Evolutionary conservation across 2,329 filamentous ascomycete species (phyloP), one percentile per base, ranked within the genome.

Genomic region (Chaetoscypha palmicola): DNA sequence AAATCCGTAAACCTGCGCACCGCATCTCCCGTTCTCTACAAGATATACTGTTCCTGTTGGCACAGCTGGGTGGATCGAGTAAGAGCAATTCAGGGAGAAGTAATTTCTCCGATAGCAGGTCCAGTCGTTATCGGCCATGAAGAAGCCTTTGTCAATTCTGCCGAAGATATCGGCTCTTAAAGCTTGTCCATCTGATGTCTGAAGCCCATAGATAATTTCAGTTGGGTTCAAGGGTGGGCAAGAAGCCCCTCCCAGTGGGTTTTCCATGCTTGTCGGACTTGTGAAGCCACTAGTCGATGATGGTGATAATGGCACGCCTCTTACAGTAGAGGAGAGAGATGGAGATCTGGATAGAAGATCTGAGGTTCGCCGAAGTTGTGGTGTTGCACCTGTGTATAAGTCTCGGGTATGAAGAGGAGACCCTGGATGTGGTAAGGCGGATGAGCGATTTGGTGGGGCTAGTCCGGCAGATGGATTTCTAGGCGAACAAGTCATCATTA

Each of bases 61-160:
- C 53, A 66, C 41, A 62, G 60, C 38, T 64, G 67, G 70, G 64
- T 74, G 19, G 14, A 86, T 68, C 7, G 71, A 72, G 59, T 78
- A 86, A 2, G 74, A 78, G 55, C 79, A 82, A 24, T 73, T 75
- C 3, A 86, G 73, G 0, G 79, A 74, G 56, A 86, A 85, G 62
- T 86, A 86, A 57, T 86, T 86, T 41, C 82, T 70, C 32, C 82
- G 72, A 58, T 86, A 86, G 64, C 82, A 86, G 2, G 82, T 86
- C 82, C 82, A 86, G 52, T 82, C 80, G 5, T 71, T 67, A 48
- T 85, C 81, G 2, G 67, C 68, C 40, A 72, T 67, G 58, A 86
- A 85, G 62, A 86, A 85, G 1, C 81, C 81, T 54, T 85, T 84
- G 48, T 83, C 80, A 40, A 86, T 80, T 57, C 77, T 81, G 12